A percentile compares a stretch with the other conserved stretches of the same genome.
phyloP scores from a whole-genome alignment of 176 grass and related monocot genomes.

The Miscanthus lutarioriparius region DNA sequence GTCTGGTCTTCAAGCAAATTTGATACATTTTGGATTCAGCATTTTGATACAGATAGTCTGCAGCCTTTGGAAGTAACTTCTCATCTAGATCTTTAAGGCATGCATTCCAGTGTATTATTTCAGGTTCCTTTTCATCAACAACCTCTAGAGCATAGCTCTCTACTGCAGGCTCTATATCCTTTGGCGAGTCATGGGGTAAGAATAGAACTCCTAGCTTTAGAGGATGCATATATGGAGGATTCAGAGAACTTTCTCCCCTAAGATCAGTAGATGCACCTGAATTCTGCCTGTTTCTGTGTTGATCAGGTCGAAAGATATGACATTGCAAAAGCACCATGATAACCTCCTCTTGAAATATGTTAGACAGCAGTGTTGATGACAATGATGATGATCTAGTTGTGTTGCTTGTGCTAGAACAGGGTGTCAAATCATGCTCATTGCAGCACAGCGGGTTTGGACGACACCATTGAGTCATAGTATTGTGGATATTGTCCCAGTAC shows the following conservation, averaged over 20 bases:
- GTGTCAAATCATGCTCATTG: neutral
- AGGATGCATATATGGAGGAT: neutral
- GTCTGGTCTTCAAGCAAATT: conserved; percentile 12
- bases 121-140: neutral
- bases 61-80: conserved; percentile 2
- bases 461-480: neutral
- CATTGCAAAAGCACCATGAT: neutral
- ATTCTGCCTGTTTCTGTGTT: neutral
- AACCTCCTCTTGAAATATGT: neutral
- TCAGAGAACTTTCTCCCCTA: neutral
- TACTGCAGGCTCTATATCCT: neutral
- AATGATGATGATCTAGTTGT: neutral
- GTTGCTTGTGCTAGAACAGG: neutral
- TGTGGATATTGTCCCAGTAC: neutral
- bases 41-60: neutral
- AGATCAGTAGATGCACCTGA: neutral
- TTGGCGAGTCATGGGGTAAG: conserved; percentile 10
- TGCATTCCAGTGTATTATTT: neutral
- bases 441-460: neutral
- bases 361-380: neutral
- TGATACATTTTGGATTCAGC: conserved; percentile 13
- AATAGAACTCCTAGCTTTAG: neutral
- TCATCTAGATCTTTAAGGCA: conserved; percentile 5
- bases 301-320: neutral
- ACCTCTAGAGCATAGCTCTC: conserved; percentile 24